These are phyloP conservation scores for Geum urbanum DNA, from an alignment of 306 rosid species.

Conservation along the genomic window DNA sequence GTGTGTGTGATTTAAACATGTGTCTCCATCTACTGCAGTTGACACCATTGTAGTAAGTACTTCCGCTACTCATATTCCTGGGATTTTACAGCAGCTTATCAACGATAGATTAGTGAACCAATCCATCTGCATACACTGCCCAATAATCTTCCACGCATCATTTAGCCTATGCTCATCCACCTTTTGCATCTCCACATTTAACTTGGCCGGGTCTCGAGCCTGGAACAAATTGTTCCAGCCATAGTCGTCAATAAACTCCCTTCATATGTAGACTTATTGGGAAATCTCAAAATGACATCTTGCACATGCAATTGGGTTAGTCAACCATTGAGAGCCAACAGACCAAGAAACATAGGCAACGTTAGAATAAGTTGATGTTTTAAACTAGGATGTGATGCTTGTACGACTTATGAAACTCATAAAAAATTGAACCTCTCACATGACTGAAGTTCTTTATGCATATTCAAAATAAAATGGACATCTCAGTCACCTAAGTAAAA, in stretches of 20 bases:
- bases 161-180: not conserved
- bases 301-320: not conserved
- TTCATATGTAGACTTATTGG: not conserved
- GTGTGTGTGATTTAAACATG: too few relatives aligned
- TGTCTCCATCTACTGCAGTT: too few relatives aligned
- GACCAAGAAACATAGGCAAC: not conserved
- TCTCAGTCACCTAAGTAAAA: too few relatives aligned
- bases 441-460: not conserved
- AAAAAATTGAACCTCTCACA: not conserved
- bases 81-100: not conserved
- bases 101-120: not conserved
- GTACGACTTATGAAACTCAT: not conserved
- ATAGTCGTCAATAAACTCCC: not conserved
- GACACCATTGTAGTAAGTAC: too few relatives aligned
- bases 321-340: not conserved
- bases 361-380: not conserved
- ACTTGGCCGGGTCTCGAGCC: conserved; percentile 8
- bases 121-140: conserved; percentile 3
- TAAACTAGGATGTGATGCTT: not conserved
- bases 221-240: conserved; percentile 7
- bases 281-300: not conserved
- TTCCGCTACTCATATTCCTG: too few relatives aligned
- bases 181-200: not conserved
- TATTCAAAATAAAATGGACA: too few relatives aligned
- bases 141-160: not conserved